Evolutionary conservation across 2,329 filamentous ascomycete species (phyloP), one percentile per base, ranked within the genome.

Genomic region (Coleophoma cylindrospora): DNA sequence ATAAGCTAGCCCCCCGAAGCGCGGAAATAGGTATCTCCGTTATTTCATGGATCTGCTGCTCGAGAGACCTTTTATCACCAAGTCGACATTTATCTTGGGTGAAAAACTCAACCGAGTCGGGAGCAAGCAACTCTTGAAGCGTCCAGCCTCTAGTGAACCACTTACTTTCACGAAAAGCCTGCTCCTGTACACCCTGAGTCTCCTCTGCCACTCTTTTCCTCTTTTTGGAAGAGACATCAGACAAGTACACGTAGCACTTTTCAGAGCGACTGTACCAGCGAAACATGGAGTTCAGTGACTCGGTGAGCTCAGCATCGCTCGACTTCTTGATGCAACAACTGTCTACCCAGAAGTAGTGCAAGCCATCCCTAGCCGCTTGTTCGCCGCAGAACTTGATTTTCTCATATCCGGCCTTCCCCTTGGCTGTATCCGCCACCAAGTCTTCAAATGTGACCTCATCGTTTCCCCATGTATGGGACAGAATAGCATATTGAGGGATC

Each of bases 391-490:
- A 43, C 13, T 13, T 3, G 4, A 43, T 4, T 14, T 43, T 43
- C 6, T 4, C 19, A 19, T 43, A 21, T 14, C 40, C 40, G 6
- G 40, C 19, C 19, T 43, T 43, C 5, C 6, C 40, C 8, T 15
- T 3, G 40, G 5, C 40, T n/a, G 40, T n/a, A 21, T 14, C 40
- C 6, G 5, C 19, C 4, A 43, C 37, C 13, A 63, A 37, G 47
- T 66, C 57, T 52, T 62, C 49, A 40, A 64, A 55, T 22, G 57
- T 59, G 27, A 64, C 51, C 56, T 69, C 62, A 13, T 61, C 60
- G 19, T 53, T 46, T 21, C 51, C 45, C 65, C 64, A 68, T 48
- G 57, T 61, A 53, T 69, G 66, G 17, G 64, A 68, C 11, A 68
- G 62, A 43, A 68, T 67, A 7, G 63, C 65, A 50, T 67, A 62